A percentile compares a stretch with the other conserved stretches of the same genome.
phyloP scores from a whole-genome alignment of 176 grass and related monocot genomes.

The Eleusine indica region DNA sequence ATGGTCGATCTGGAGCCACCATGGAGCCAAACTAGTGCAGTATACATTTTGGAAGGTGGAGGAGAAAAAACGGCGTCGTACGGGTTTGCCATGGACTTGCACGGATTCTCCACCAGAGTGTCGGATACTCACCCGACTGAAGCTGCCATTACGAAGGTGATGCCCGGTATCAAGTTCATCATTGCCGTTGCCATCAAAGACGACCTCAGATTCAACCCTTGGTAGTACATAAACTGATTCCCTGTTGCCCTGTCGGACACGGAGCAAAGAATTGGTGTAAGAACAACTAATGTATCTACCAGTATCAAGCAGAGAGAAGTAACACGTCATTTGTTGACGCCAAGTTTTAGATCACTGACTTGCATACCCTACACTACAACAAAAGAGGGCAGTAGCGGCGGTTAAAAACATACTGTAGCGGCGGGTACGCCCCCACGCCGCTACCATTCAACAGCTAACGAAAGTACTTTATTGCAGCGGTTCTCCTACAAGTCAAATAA shows the following conservation, averaged over 20 bases:
- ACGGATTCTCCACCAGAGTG: no score
- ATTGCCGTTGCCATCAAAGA: constrained; percentile 81
- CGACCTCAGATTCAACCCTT: constrained; percentile 49
- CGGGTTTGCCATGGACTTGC: not conserved
- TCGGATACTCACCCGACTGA: constrained; percentile 56
- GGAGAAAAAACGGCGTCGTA: not conserved
- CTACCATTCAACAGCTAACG: no score
- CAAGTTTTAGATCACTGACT: not conserved
- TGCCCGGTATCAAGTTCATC: constrained; percentile 57
- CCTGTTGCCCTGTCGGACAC: constrained; percentile 44
- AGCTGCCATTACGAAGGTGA: constrained; percentile 75
- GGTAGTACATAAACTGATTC: constrained; percentile 66
- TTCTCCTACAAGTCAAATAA: no score
- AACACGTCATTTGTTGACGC: no score
- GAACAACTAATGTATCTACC: no score
- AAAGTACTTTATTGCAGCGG: no score
- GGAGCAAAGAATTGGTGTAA: not conserved
- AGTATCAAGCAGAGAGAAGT: no score
- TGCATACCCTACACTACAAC: constrained; percentile 41
- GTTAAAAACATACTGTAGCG: no score
- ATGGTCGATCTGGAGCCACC: not conserved
- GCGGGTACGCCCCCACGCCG: no score
- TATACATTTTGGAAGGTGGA: not conserved
- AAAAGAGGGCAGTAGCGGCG: no score
- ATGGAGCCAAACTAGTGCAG: not conserved